Percentiles rank a stretch among this genome's conserved stretches.
phyloP scores from a whole-genome alignment of 2,329 filamentous ascomycete species.

The Teratosphaeria gauchensis region DNA sequence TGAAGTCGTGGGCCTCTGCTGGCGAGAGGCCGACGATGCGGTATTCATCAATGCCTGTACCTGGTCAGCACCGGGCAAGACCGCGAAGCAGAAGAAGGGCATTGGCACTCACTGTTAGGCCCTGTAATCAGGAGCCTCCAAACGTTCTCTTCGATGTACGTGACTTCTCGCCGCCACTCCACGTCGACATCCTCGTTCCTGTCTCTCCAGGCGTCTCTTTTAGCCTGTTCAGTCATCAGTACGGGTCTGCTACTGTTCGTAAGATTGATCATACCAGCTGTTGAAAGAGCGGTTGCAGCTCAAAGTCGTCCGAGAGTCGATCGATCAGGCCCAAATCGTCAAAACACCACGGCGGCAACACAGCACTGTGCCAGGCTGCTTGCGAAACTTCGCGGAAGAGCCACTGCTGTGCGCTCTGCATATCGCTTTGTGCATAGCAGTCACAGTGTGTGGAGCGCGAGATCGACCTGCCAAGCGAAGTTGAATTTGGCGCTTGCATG shows the following conservation, averaged over 20 bases:
- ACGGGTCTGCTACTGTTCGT: background rate
- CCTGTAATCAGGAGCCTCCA: background rate
- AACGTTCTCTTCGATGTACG: background rate
- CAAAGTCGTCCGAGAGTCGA: background rate
- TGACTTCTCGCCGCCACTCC: background rate
- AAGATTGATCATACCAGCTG: background rate
- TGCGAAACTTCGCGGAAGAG: background rate
- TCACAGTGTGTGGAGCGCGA: background rate
- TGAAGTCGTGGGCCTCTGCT: background rate
- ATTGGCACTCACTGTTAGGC: background rate
- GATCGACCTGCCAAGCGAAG: background rate
- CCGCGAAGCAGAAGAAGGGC: background rate
- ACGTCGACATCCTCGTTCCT: background rate
- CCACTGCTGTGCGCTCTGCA: background rate
- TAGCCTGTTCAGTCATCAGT: background rate
- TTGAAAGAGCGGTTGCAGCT: background rate
- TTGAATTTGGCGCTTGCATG: background rate
- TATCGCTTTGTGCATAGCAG: background rate
- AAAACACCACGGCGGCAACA: background rate
- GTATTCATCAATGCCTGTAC: background rate
- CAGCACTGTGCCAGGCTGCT: background rate
- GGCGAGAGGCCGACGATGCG: background rate
- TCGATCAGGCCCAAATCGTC: background rate
- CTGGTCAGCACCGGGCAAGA: background rate
- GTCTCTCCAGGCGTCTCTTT: background rate